phyloP scores from a whole-genome alignment of 805 yeast species.

The Zygotorulaspora florentina region DNA sequence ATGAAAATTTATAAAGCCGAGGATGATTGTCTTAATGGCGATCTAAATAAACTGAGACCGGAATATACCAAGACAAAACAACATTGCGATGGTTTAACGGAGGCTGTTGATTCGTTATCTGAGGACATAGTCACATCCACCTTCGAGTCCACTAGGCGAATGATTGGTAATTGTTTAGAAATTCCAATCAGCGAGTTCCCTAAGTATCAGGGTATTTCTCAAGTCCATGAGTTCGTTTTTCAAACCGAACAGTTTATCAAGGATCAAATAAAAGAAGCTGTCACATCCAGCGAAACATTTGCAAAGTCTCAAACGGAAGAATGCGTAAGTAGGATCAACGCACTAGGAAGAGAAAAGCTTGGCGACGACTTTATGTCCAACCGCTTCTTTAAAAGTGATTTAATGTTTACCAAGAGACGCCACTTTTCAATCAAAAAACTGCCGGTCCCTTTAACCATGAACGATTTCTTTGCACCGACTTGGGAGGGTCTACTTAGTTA shows the following conservation, averaged over 20 bases:
- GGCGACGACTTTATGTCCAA: conserved; percentile 57
- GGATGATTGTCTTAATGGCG: conserved; percentile 42
- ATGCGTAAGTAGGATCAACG: conserved; percentile 59
- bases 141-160: conserved; percentile 56
- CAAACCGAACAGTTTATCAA: conserved; percentile 66
- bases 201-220: conserved; percentile 56
- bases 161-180: conserved; percentile 49
- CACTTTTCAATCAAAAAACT: conserved; percentile 60
- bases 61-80: conserved; percentile 51
- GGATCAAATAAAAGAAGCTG: conserved; percentile 59
- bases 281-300: conserved; percentile 57
- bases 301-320: conserved; percentile 60
- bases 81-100: conserved; percentile 52
- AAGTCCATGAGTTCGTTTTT: conserved; percentile 63
- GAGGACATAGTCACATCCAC: conserved; percentile 57
- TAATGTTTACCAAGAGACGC: conserved; percentile 76
- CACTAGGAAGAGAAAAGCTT: conserved; percentile 58
- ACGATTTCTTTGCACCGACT: conserved; percentile 80
- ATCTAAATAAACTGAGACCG: conserved; percentile 60
- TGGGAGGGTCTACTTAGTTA: conserved; percentile 51
- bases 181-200: conserved; percentile 37
- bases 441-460: conserved; percentile 52
- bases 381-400: conserved; percentile 59
- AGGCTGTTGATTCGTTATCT: conserved; percentile 54
- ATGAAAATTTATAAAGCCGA: conserved; percentile 50